phyloP scores from a whole-genome alignment of 2,329 filamentous ascomycete species.

The Bipolaris sorokiniana region DNA sequence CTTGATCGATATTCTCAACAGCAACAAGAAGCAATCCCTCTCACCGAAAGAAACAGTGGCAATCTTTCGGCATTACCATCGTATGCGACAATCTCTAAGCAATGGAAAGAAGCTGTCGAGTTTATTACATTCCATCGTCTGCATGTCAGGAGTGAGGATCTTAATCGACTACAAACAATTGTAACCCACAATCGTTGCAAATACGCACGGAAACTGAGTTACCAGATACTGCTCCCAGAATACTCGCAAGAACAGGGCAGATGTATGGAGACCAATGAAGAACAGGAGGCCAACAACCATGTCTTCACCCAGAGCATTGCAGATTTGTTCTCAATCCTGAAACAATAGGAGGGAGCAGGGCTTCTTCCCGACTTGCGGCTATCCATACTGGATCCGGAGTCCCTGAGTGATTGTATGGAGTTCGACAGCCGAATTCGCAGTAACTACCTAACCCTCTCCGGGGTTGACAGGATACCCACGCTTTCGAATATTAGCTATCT shows the following conservation, averaged over 20 bases:
- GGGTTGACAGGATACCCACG: not conserved
- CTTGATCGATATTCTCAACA: conserved; percentile 3
- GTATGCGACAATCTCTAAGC: conserved; percentile 8
- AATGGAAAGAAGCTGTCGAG: conserved; percentile 9
- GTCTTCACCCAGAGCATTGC: not conserved
- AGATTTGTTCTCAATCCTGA: conserved; percentile 4
- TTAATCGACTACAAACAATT: conserved; percentile 1
- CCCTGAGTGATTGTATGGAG: not conserved
- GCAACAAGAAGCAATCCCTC: not conserved
- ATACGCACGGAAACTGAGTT: conserved; percentile 3
- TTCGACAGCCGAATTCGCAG: not conserved
- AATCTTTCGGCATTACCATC: not conserved
- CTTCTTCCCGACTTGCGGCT: not conserved
- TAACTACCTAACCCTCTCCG: conserved; percentile 1
- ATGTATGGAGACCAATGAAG: conserved; percentile 1
- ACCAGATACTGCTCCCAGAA: conserved; percentile 1
- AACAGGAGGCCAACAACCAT: conserved; percentile 2
- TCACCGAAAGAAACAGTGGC: not conserved
- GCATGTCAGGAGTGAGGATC: conserved; percentile 4
- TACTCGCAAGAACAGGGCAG: conserved; percentile 5
- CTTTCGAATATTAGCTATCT: conserved; percentile 3
- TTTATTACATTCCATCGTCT: conserved; percentile 6
- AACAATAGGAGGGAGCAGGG: conserved; percentile 4
- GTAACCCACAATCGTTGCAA: conserved; percentile 5
- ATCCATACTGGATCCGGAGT: not conserved